A percentile compares a stretch with the other conserved stretches of the same genome.
Conservation (phyloP, 1,139 yeast genomes). For the Zhuliangozyma parablackwelliae region DNA sequence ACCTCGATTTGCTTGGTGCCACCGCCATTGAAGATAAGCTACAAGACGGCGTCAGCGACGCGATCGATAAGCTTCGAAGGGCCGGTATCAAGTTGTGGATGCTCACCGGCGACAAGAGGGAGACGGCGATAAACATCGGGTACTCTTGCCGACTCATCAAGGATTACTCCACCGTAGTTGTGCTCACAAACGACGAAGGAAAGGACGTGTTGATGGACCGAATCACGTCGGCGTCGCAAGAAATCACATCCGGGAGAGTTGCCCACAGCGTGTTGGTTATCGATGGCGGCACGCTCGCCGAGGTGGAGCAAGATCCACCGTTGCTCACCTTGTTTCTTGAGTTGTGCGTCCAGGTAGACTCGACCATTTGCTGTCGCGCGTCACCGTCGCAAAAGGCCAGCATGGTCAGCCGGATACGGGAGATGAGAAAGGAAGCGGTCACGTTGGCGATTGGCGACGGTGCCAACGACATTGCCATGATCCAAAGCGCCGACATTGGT, state of each 20-base stretch:
- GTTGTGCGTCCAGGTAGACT: slow-evolving; percentile 80
- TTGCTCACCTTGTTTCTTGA: slow-evolving; percentile 74
- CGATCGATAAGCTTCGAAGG: slow-evolving; percentile 84
- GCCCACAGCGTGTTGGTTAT: slow-evolving; percentile 94
- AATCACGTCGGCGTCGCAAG: slow-evolving; percentile 57
- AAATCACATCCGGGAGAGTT: slow-evolving; percentile 61
- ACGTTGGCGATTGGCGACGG: slow-evolving; percentile 99
- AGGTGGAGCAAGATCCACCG: slow-evolving; percentile 68
- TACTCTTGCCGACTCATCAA: slow-evolving; percentile 89
- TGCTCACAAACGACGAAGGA: slow-evolving; percentile 60
- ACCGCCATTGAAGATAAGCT: slow-evolving; percentile 97
- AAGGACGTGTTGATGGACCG: slow-evolving; percentile 46
- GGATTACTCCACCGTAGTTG: slow-evolving; percentile 86
- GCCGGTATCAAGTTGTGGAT: slow-evolving; percentile 97
- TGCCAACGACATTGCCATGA: slow-evolving; percentile 98
- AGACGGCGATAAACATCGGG: slow-evolving; percentile 96
- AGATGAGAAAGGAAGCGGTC: slow-evolving; percentile 59
- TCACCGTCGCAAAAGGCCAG: slow-evolving; percentile 94
- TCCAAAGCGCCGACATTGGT: slow-evolving; percentile 97
- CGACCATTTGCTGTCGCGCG: slow-evolving; percentile 93
- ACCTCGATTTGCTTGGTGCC: slow-evolving; percentile 75
- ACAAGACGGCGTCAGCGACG: slow-evolving; percentile 92
- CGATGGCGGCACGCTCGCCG: slow-evolving; percentile 80
- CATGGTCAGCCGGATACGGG: slow-evolving; percentile 77
- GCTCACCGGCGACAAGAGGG: slow-evolving; percentile 97